These are phyloP conservation scores for Ceratobasidium sp. DNA, from an alignment of 1,284 basidiomycete species.

Conservation along the genomic window DNA sequence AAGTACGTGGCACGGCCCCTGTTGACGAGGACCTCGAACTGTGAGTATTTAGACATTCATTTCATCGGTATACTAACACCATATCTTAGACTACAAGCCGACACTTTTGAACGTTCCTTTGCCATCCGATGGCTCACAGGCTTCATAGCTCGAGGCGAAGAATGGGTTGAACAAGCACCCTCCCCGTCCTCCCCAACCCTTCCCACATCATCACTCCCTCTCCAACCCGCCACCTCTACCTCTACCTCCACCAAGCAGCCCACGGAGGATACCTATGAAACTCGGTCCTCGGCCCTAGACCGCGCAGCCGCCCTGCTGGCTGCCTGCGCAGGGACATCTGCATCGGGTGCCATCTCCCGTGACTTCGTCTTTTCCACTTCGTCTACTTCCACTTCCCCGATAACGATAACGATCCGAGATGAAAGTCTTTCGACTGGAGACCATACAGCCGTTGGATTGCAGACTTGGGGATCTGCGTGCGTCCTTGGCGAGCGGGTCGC, in stretches of 20 bases:
- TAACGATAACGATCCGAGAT: conserved; percentile 72
- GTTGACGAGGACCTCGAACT: conserved; percentile 50
- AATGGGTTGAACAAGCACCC: conserved; percentile 62
- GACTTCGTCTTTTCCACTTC: conserved; percentile 64
- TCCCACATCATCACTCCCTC: too few species aligned
- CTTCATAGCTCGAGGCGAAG: conserved; percentile 69
- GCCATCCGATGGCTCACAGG: conserved; percentile 78
- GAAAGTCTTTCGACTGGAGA: conserved; percentile 81
- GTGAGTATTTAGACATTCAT: conserved; percentile 3
- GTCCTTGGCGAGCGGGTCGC: conserved; percentile 84
- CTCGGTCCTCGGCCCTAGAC: conserved; percentile 63
- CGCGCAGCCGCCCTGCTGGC: conserved; percentile 75
- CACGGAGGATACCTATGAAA: conserved; percentile 45
- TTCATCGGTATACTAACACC: not conserved
- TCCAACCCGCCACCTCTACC: too few species aligned
- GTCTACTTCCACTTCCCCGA: conserved; percentile 45
- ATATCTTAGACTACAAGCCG: conserved; percentile 56
- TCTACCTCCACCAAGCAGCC: not conserved
- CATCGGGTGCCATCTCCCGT: conserved; percentile 65
- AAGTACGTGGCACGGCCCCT: conserved; percentile 56
- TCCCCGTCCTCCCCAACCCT: conserved; percentile 55
- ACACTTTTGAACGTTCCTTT: conserved; percentile 76
- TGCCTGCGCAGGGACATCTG: conserved; percentile 63
- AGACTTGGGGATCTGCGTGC: conserved; percentile 92
- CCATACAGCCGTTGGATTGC: conserved; percentile 80